phyloP scores from a whole-genome alignment of 805 yeast species.

The Yarrowia keelungensis region DNA sequence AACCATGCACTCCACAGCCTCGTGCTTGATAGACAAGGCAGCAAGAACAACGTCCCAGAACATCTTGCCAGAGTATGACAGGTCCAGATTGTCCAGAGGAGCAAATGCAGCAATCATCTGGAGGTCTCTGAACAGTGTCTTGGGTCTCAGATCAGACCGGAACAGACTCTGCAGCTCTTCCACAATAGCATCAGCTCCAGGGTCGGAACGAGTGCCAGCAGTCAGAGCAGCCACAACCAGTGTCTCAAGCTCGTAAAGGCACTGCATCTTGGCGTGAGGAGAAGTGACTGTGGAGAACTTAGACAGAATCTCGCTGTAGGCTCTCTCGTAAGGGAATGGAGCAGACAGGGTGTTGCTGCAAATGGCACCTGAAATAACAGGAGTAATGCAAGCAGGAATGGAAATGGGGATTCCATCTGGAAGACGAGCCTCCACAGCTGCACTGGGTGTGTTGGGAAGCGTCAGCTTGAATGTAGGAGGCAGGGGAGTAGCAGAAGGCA shows the following conservation, averaged over 20 bases:
- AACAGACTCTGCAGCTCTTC: constrained; percentile 48
- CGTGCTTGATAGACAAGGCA: constrained; percentile 47
- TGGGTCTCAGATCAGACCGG: constrained; percentile 46
- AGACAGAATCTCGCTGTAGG: constrained; percentile 43
- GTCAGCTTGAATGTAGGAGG: constrained; percentile 5
- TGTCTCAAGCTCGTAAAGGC: constrained; percentile 45
- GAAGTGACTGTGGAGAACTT: constrained; percentile 45
- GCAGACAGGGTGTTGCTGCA: constrained; percentile 29
- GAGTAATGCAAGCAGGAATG: constrained; percentile 26
- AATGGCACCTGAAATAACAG: constrained; percentile 19
- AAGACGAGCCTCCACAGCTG: constrained; percentile 15
- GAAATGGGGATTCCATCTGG: constrained; percentile 35
- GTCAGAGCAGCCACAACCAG: constrained; percentile 45
- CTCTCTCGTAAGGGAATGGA: constrained; percentile 43
- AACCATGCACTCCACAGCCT: constrained; percentile 42
- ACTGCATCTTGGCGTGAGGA: constrained; percentile 45
- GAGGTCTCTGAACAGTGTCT: constrained; percentile 49
- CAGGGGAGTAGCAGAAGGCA: constrained; percentile 3
- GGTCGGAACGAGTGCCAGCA: constrained; percentile 38
- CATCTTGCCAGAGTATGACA: constrained; percentile 48
- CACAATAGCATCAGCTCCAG: constrained; percentile 49
- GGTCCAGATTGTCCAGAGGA: constrained; percentile 46
- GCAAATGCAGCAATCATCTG: constrained; percentile 50
- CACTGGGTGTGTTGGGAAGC: constrained; percentile 18
- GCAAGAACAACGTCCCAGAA: constrained; percentile 52